Conservation (phyloP, 192 early-diverging fungal genomes). For the Backusella macrospora region DNA sequence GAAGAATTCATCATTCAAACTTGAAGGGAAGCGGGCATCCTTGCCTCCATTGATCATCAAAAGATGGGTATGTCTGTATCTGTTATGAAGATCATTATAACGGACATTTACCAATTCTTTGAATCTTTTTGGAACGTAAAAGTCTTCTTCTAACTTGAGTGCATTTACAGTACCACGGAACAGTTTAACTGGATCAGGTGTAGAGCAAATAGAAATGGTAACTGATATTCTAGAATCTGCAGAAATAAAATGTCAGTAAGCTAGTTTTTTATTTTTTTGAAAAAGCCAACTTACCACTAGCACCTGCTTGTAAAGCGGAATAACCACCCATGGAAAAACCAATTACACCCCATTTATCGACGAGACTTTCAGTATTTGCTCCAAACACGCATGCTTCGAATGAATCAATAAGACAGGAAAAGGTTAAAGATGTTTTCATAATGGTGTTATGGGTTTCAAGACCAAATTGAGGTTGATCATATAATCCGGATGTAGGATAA, state of each 20-base stretch:
- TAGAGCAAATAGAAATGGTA: background rate
- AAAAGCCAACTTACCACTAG: background rate
- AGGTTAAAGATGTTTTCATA: background rate
- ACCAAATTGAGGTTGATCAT: background rate
- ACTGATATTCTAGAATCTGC: background rate
- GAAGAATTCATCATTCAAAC: background rate
- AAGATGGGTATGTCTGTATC: background rate
- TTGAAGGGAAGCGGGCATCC: background rate
- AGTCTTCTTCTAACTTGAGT: background rate
- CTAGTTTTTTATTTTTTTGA: background rate
- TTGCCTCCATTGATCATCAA: background rate
- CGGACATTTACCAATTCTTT: background rate
- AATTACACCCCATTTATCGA: slow-evolving; percentile 9
- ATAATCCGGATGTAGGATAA: background rate
- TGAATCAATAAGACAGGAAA: background rate
- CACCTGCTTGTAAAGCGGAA: background rate
- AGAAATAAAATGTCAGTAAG: background rate
- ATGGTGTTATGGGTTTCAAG: background rate
- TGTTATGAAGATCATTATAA: background rate
- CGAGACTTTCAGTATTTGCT: background rate
- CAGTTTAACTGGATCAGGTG: background rate
- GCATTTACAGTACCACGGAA: background rate
- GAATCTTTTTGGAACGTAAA: background rate
- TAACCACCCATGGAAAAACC: slow-evolving; percentile 3
- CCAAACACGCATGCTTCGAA: background rate